Conservation (phyloP, 2,329 filamentous ascomycete species). For the Elsinoe australis region DNA sequence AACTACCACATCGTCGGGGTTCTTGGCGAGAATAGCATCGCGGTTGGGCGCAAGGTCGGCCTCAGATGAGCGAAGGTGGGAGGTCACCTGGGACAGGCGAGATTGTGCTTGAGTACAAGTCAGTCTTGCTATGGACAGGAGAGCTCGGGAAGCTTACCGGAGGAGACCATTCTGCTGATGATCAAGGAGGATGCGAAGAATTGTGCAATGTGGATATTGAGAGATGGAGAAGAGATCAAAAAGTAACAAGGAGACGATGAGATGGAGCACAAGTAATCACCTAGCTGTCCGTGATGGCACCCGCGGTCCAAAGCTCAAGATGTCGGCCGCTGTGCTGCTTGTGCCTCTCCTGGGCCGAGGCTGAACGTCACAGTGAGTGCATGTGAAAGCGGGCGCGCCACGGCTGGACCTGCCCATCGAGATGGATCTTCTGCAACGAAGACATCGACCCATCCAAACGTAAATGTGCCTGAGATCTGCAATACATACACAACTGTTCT, state of each 20-base stretch:
- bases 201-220: conserved; percentile 17
- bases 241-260: neutral
- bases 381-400: conserved; percentile 9
- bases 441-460: neutral
- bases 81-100: conserved; percentile 52
- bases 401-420: neutral
- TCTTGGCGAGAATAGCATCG: conserved; percentile 43
- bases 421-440: neutral
- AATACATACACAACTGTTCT: no score
- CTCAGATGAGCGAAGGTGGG: conserved; percentile 45
- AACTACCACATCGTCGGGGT: conserved; percentile 69
- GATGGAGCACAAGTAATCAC: neutral
- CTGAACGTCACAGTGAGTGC: conserved; percentile 13
- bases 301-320: conserved; percentile 12
- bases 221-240: conserved; percentile 19
- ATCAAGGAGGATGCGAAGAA: neutral
- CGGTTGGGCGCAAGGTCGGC: conserved; percentile 33
- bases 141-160: neutral
- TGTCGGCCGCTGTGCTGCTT: conserved; percentile 1
- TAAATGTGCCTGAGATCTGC: no score
- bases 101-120: conserved; percentile 42
- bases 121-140: neutral
- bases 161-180: neutral
- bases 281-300: neutral
- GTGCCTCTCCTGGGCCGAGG: conserved; percentile 14